Evolutionary conservation across 352 stramenopile genomes (phyloP).

Genomic region (Pythium guiyangense): DNA sequence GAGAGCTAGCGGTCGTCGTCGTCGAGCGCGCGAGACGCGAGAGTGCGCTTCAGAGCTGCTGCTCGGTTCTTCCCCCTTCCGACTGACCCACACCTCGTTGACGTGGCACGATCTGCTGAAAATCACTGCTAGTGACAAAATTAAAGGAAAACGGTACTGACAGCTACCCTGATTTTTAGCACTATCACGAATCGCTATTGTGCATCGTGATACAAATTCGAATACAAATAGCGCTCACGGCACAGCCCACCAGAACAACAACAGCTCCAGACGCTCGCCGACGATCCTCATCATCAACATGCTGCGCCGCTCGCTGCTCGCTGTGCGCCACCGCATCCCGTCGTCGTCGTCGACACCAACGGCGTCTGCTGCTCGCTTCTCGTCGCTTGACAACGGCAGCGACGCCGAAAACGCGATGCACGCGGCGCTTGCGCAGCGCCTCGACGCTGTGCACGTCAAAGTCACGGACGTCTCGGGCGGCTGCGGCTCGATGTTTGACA

Average conservation of each 20-base stretch:
- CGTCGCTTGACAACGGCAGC: slow-evolving; percentile 19
- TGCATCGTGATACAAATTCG: too few relatives aligned
- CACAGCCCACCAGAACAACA: neutral
- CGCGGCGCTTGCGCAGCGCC: slow-evolving; percentile 35
- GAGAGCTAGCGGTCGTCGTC: too few relatives aligned
- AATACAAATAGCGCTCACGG: neutral
- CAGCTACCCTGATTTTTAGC: too few relatives aligned
- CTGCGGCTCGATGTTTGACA: slow-evolving; percentile 87
- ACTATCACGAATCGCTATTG: too few relatives aligned
- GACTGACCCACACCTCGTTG: too few relatives aligned
- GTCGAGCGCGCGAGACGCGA: neutral
- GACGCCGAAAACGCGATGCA: slow-evolving; percentile 76
- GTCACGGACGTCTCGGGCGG: slow-evolving; percentile 86
- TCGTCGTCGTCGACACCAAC: too few relatives aligned
- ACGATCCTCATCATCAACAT: neutral
- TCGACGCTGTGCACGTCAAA: slow-evolving; percentile 79
- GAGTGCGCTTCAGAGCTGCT: too few relatives aligned
- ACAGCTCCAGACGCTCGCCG: neutral
- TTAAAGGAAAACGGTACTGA: too few relatives aligned
- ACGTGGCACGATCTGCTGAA: too few relatives aligned
- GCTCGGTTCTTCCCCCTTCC: too few relatives aligned
- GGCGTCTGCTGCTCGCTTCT: slow-evolving; percentile 11
- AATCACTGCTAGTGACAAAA: too few relatives aligned
- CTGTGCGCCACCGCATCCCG: neutral
- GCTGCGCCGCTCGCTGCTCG: slow-evolving; percentile 4